These are phyloP conservation scores for Candida patagonica DNA, from an alignment of 805 yeast species.

Conservation along the genomic window DNA sequence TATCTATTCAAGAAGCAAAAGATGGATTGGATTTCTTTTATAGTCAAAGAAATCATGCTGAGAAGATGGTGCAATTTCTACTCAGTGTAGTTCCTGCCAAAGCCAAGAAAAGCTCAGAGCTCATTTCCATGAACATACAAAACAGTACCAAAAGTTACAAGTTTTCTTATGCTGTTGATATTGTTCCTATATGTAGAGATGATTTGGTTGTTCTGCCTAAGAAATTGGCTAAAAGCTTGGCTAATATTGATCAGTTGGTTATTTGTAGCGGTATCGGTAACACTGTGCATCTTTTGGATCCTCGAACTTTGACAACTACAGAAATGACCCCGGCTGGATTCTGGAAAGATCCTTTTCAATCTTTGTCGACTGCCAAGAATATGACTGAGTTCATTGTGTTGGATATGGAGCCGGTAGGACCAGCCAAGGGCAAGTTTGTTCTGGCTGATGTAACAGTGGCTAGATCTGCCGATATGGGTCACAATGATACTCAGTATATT, in stretches of 20 bases:
- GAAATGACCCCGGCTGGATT: constrained; percentile 63
- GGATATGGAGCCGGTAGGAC: constrained; percentile 64
- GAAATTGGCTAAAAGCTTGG: constrained; percentile 72
- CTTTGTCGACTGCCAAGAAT: constrained; percentile 61
- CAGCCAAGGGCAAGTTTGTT: constrained; percentile 67
- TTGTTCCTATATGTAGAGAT: constrained; percentile 94
- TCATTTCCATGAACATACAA: constrained; percentile 86
- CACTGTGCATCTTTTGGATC: constrained; percentile 79
- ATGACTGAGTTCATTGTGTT: constrained; percentile 80
- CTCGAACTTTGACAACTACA: constrained; percentile 65
- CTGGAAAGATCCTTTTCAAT: constrained; percentile 75
- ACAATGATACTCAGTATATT: constrained; percentile 72
- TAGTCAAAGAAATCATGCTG: constrained; percentile 81
- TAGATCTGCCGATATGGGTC: constrained; percentile 81
- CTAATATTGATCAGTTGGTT: constrained; percentile 73
- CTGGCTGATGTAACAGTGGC: constrained; percentile 88
- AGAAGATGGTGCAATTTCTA: constrained; percentile 87
- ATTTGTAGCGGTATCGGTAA: constrained; percentile 80
- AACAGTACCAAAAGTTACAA: constrained; percentile 82
- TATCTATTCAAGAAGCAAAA: constrained; percentile 82
- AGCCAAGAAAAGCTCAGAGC: constrained; percentile 77
- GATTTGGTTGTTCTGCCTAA: constrained; percentile 89
- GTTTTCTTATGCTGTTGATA: constrained; percentile 86
- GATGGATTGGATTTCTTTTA: constrained; percentile 96
- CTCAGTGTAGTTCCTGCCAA: constrained; percentile 77